Evolutionary conservation across 305 asterid genomes (phyloP), one percentile per base, ranked within the genome.

Genomic region (Fraxinus nigra): DNA sequence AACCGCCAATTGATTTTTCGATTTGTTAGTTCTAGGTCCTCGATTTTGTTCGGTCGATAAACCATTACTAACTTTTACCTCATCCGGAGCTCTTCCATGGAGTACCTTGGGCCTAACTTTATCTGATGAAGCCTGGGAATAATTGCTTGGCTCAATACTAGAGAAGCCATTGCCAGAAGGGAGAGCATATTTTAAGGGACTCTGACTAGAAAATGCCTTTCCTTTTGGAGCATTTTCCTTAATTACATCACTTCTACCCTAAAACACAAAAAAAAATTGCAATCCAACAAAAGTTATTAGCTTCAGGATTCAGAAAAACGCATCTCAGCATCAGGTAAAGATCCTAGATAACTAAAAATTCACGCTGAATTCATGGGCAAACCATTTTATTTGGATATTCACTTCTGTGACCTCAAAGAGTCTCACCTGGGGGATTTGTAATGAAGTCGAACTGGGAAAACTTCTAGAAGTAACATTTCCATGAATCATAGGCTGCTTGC

Each of bases 221-320:
- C 86, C 93, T 61, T 43, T 88, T 34, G 87, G 80, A 78, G 85
- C 89, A 75, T 85, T 84, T 72, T 90, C 94, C 37, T 82, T 37
- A 75, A 88, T 87, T 80, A 87, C 94, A 86, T 89, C 75, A 79
- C 82, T 92, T 89, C 88, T 85, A 77, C 79, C 89, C 98, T 93
- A 87, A 61, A 69, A 77, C 75, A 82, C 40, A 76, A 56, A 48
- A 28, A 26, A 26, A 59, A 75, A 77, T 76, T 40, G 54, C 10
- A 61, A 70, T 26, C 77, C 20, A 26, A 61, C 34, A 43, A 5
- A 69, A 69, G 40, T 16, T 1, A 32, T 30, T 69, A 61, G 70
- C 70, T 61, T 56, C 33, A 54, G 14, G 73, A 65, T 54, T n/a
- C 65, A 54, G 26, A 5, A 10, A 63, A 65, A 11, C 0, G 32